Base-by-base conservation (phyloP, 805 yeast genomes). In the Priceomyces haplophilus region DNA sequence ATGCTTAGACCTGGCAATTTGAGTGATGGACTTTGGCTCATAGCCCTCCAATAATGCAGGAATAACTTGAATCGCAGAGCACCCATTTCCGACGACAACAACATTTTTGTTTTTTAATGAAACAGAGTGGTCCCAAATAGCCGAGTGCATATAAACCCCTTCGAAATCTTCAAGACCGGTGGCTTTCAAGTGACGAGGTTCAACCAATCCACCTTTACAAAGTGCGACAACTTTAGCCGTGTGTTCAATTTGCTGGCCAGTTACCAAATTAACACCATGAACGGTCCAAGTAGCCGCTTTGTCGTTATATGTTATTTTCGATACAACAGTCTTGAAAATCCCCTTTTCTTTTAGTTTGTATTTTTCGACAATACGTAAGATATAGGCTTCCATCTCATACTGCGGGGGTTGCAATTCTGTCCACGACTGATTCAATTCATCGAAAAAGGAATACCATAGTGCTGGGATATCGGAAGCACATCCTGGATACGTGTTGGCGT, bases 401-500 rank as follows among this genome's bases (percentile, higher is more conserved):
- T 68, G 73, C 0, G 72, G 73, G 5, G 75, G 75, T 25, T 69
- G 63, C 21, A 67, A 38, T 34, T 55, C 54, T 40, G 64, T 56
- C 75, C 75, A 69, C 29, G 58, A 62, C 19, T 47, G 50, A 42
- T 61, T 67, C 47, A 67, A 56, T 43, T 61, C 72, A 30, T 52
- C 51, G 29, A 54, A 62, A 35, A 58, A 56, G 12, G 68, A 62
- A 46, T 69, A 69, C 72, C 71, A 69, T 19, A 65, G 41, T 2
- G 73, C 73, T 6, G 74, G 74, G 37, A 69, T 65, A 52, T 69
- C 75, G 17, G 65, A 59, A n/a, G 73, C 73, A 49, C 73, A 65
- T 1, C 73, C 73, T 2, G 75, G 75, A 44, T 68, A 69, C 4
- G 73, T 65, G 47, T 69, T 69, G 15, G 73, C 73, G 52, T 62